phyloP scores from a whole-genome alignment of 495 filamentous ascomycete species.

The Penicillium egyptiacum region DNA sequence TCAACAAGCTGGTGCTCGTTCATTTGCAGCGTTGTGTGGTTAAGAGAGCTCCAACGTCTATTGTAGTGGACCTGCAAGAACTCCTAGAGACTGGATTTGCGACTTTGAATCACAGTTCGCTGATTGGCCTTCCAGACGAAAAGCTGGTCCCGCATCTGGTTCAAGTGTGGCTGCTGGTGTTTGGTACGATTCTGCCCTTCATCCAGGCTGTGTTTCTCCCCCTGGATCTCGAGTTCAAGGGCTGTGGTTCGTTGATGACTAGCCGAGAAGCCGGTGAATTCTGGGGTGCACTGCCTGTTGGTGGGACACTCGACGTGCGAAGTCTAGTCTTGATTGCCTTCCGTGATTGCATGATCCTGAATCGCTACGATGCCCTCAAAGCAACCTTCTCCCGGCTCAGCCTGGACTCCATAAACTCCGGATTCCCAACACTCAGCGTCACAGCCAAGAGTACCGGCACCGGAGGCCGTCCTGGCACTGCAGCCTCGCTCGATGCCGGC shows the following conservation, averaged over 20 bases:
- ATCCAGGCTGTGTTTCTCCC: constrained; percentile 96
- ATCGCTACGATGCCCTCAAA: constrained; percentile 80
- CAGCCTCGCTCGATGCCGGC: constrained; percentile 68
- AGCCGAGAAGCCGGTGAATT: constrained; percentile 78
- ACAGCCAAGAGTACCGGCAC: constrained; percentile 48
- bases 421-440: constrained; percentile 47
- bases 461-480: constrained; percentile 62
- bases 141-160: constrained; percentile 81
- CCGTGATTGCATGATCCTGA: constrained; percentile 82
- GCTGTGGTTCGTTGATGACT: constrained; percentile 73
- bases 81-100: constrained; percentile 79
- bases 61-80: constrained; percentile 79
- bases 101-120: constrained; percentile 72
- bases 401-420: constrained; percentile 74
- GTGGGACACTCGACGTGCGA: constrained; percentile 75
- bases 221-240: constrained; percentile 90
- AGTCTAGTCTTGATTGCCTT: constrained; percentile 86
- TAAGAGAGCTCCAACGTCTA: constrained; percentile 61
- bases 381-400: constrained; percentile 87
- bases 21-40: constrained; percentile 78
- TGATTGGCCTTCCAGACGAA: constrained; percentile 76
- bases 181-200: constrained; percentile 86
- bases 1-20: constrained; percentile 82
- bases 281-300: constrained; percentile 63
- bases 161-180: constrained; percentile 90